Conservation (phyloP, 2,329 filamentous ascomycete genomes). For the Curvularia sp. region DNA sequence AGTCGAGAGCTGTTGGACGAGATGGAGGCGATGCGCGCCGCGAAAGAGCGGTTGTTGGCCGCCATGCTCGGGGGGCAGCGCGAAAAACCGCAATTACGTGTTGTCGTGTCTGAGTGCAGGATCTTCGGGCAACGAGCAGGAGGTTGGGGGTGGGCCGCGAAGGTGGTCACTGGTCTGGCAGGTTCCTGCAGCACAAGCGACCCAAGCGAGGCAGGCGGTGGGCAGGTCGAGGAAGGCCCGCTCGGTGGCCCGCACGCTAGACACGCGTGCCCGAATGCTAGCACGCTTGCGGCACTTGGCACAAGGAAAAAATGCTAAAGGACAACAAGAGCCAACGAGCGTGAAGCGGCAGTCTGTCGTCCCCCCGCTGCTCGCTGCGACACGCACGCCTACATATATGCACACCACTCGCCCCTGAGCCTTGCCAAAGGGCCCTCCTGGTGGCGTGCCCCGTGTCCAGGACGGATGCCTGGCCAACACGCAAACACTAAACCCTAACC, state of each 20-base stretch:
- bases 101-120: constrained; percentile 17
- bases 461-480: constrained; percentile 17
- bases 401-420: neutral
- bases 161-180: constrained; percentile 17
- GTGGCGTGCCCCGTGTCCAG: constrained; percentile 2
- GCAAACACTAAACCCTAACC: constrained; percentile 13
- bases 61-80: constrained; percentile 34
- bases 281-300: neutral
- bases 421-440: neutral
- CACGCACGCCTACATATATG: neutral
- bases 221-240: constrained; percentile 10
- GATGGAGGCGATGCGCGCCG: constrained; percentile 57
- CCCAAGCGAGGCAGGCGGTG: constrained; percentile 18
- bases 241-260: constrained; percentile 11
- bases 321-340: neutral
- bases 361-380: too few species aligned
- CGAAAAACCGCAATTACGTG: constrained; percentile 28
- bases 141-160: constrained; percentile 16
- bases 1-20: constrained; percentile 62
- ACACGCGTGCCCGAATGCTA: constrained; percentile 7
- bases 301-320: neutral
- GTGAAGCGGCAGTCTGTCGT: neutral
- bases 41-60: constrained; percentile 47
- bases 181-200: constrained; percentile 17
- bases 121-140: constrained; percentile 14